Conservation (phyloP, 2,329 filamentous ascomycete species). For the Alternaria panax region DNA sequence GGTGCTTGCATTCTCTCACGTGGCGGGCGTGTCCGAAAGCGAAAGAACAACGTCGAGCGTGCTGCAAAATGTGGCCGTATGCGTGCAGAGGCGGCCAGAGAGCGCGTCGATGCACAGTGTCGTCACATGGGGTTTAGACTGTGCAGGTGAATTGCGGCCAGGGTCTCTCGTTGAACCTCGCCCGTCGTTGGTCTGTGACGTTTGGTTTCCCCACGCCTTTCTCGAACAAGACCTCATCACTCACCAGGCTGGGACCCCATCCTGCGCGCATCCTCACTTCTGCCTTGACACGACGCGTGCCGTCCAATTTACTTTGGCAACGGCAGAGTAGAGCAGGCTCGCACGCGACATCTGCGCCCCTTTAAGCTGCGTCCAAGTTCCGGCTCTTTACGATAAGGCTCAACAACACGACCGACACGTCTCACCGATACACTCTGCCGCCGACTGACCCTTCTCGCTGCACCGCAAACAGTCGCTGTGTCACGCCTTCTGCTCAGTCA, state of each 20-base stretch:
- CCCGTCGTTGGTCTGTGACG: conserved; percentile 28
- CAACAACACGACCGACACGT: conserved; percentile 27
- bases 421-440: conserved; percentile 22
- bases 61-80: not conserved
- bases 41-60: not conserved
- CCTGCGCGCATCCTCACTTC: conserved; percentile 19
- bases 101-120: conserved; percentile 10
- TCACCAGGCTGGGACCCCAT: conserved; percentile 32
- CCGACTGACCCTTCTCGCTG: conserved; percentile 22
- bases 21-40: conserved; percentile 7
- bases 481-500: conserved; percentile 16
- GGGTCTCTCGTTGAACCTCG: conserved; percentile 22
- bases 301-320: conserved; percentile 57
- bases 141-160: conserved; percentile 27
- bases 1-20: not conserved
- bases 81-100: not conserved
- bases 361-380: conserved; percentile 30
- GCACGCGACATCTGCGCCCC: conserved; percentile 28
- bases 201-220: conserved; percentile 28
- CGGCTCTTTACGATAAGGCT: conserved; percentile 33
- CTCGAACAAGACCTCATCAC: conserved; percentile 34
- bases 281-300: conserved; percentile 32
- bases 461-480: conserved; percentile 18
- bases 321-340: conserved; percentile 43
- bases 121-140: conserved; percentile 14